These are phyloP conservation scores for Chaetoceros tenuissimus DNA, from an alignment of 108 stramenopile genomes.

Conservation along the genomic window DNA sequence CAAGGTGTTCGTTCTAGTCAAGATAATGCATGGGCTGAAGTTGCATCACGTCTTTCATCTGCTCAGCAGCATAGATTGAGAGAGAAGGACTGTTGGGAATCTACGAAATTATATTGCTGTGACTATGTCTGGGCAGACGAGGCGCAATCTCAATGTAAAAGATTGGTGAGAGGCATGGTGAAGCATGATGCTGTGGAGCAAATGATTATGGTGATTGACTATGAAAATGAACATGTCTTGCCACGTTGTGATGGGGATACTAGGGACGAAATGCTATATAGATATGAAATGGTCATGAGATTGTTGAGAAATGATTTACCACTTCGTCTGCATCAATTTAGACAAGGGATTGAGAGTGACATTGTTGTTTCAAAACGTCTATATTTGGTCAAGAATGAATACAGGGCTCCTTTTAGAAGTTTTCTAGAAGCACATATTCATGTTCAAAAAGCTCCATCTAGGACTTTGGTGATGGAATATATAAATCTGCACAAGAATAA, in stretches of 20 bases:
- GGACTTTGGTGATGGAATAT: slow-evolving; percentile 58
- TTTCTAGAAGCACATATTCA: slow-evolving; percentile 74
- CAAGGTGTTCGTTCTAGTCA: slow-evolving; percentile 30
- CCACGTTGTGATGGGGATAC: not conserved
- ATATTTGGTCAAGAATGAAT: slow-evolving; percentile 84
- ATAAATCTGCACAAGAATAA: slow-evolving; percentile 14
- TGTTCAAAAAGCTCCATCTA: slow-evolving; percentile 60
- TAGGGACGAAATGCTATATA: not conserved
- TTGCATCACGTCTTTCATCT: not conserved
- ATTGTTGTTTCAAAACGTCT: slow-evolving; percentile 73
- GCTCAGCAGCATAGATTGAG: slow-evolving; percentile 1
- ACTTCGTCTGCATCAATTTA: slow-evolving; percentile 60
- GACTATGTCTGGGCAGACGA: slow-evolving; percentile 86
- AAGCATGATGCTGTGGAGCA: slow-evolving; percentile 43
- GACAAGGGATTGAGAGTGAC: slow-evolving; percentile 62
- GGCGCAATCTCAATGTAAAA: slow-evolving; percentile 44
- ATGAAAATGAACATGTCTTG: not conserved
- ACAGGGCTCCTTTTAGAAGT: slow-evolving; percentile 80
- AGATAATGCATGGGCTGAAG: not conserved
- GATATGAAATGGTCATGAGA: slow-evolving; percentile 12
- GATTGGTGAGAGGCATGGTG: slow-evolving; percentile 40
- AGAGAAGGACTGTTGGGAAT: slow-evolving; percentile 79
- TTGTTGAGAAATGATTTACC: slow-evolving; percentile 47
- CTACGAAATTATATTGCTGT: slow-evolving; percentile 65
- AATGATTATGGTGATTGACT: not conserved